Evolutionary conservation across 2,329 filamentous ascomycete species (phyloP).

Genomic region (Gaeumannomyces sp.): DNA sequence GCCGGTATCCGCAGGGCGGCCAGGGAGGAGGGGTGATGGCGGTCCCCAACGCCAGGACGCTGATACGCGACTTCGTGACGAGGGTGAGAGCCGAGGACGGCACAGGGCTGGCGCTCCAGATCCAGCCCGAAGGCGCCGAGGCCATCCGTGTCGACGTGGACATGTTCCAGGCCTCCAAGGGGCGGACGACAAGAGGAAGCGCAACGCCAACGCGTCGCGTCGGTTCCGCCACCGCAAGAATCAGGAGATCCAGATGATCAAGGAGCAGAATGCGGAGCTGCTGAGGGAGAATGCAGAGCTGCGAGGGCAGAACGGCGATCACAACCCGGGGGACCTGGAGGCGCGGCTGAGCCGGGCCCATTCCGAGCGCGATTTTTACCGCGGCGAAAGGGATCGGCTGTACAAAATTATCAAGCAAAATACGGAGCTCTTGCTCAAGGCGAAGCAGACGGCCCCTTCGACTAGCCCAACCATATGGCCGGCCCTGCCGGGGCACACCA

Average conservation of each 20-base stretch:
- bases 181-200: conserved; percentile 77
- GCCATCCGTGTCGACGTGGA: conserved; percentile 63
- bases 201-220: conserved; percentile 80
- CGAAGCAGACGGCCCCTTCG: conserved; percentile 44
- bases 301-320: conserved; percentile 56
- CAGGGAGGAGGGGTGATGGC: background rate
- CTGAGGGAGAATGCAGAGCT: conserved; percentile 24
- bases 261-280: conserved; percentile 68
- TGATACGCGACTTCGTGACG: conserved; percentile 5
- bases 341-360: conserved; percentile 23
- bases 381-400: conserved; percentile 65
- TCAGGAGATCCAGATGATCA: conserved; percentile 38
- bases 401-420: conserved; percentile 58
- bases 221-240: conserved; percentile 77
- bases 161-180: conserved; percentile 72
- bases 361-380: conserved; percentile 64
- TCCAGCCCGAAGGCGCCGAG: conserved; percentile 31
- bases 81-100: conserved; percentile 2
- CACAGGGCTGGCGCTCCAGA: conserved; percentile 17
- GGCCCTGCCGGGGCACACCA: conserved; percentile 12
- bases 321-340: conserved; percentile 39
- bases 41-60: background rate
- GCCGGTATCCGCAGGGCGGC: no score
- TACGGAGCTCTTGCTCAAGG: conserved; percentile 46
- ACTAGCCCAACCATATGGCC: conserved; percentile 18